Base-by-base conservation (phyloP, 495 filamentous ascomycete genomes). In the Neurospora pannonica region DNA sequence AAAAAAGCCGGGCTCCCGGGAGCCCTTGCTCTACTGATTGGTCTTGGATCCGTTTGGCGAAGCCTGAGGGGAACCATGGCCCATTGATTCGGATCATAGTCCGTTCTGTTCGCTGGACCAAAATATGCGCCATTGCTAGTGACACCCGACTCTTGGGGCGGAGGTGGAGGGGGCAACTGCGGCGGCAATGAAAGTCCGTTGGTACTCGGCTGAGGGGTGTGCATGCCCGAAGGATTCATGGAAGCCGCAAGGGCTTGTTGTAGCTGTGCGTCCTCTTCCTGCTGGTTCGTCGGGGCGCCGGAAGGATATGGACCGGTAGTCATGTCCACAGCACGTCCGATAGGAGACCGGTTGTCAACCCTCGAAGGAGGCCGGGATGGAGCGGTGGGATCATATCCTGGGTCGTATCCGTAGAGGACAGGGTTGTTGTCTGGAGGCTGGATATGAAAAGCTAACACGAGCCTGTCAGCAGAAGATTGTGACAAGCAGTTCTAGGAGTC, bases 31-130 rank as follows among this genome's bases (percentile, higher is more conserved):
- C 94, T 88, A 46, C 89, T 85, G 37, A 85, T 74, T 0, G 85
- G 81, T 7, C 73, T 75, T 11, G 82, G 80, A 10, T 83, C 79
- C 6, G 74, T 10, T 1, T 78, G 75, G 8, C 69, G 40, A 2
- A 62, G 38, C 31, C 73, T 77, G 17, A 77, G 38, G 5, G 87
- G 81, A 5, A 92, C 90, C 88, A 97, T 85, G n/a, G 90, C 92
- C 94, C 94, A 97, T 39, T 88, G 79, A 46, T 83, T 85, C n/a
- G 87, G 82, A 43, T 95, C 90, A 78, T 97, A 97, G 71, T 92
- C 81, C 19, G 87, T 85, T 24, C 89, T 87, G n/a, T 86, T 93
- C 2, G 94, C 93, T 37, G 91, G 92, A 6, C 89, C 89, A 82
- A 97, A 95, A 28, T 89, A 73, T 21, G 80, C 77, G 15, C 81